Base-by-base conservation (phyloP, 177 flowering plant genomes). In the Tripterygium wilfordii region DNA sequence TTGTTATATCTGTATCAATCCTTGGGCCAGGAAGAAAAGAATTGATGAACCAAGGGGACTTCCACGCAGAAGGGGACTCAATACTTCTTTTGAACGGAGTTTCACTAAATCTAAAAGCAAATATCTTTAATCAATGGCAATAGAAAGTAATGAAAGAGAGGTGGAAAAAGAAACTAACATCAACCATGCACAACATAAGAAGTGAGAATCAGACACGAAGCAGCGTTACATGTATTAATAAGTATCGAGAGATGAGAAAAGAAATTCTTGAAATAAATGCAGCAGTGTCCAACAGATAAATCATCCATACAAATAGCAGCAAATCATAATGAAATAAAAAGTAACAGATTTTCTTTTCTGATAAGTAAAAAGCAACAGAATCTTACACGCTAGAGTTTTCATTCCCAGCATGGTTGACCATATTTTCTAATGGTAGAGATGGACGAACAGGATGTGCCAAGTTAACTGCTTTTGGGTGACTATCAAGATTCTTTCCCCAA, bases 31-130 rank as follows among this genome's bases (percentile, higher is more conserved):
- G 71, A 8, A 83, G 18, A 46, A 79, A 77, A 44, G 86, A 63
- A 54, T 72, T 80, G 23, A 80, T 58, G 48, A 77, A 80, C 95
- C 91, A 82, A 61, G 96, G 97, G 4, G 97, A 86, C 61, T 83
- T 90, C 96, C 95, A 90, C 15, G 95, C 82, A 7, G 97, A 89
- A 40, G 99, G 97, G 46, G 99, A 92, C 29, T 88, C 97, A 30
- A 92, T 35, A 45, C 82, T 75, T 72, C 78, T 76, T 57, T 62
- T 84, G 49, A 75, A 71, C 53, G 96, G 97, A 42, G 99, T 87
- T 25, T 62, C 81, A 22, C 76, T 77, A 63, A 75, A 87, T 57
- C 99, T 87, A 44, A 18, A 53, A 56, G 25, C 21, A 47, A 62
- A 49, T 44, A 25, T 14, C 20, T 36, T 35, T 42, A 61, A 30